Base-by-base conservation (phyloP, 2,329 filamentous ascomycete genomes). In the Sclerotinia nivalis region DNA sequence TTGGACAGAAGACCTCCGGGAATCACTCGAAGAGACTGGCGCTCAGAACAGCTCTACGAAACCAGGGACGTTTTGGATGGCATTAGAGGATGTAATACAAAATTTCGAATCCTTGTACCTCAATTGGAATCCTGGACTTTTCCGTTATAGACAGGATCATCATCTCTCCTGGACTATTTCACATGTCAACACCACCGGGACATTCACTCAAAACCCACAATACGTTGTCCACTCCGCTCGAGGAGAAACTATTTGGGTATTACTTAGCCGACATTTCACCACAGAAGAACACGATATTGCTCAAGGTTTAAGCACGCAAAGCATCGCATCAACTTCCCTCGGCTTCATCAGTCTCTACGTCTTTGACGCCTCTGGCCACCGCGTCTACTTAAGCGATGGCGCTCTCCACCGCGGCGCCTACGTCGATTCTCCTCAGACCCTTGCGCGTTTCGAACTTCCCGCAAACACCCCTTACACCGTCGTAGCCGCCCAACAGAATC, bases 41-140 rank as follows among this genome's bases (percentile, higher is more conserved):
- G 12, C 68, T 4, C 28, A 61, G 50, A 76, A 80, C 28, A 79
- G 81, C 40, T 20, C 13, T 49, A 65, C 47, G 6, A 40, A 60
- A 34, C 89, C 91, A 0, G 93, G 93, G n/a, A 93, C 91, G 0
- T 96, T 97, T 77, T 98, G 96, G 95, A 96, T 98, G 81, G 89
- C 90, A 34, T 88, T 96, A 40, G 92, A 97, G 74, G 92, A 93
- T 73, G 89, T 97, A 5, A 87, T 93, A 49, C 93, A 97, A 76
- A 90, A 97, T 77, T 99, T 97, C 73, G 93, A 98, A 78, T 97
- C 94, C 25, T 88, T 99, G 74, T 99, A 98, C 79, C 84, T 99
- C 68, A 99, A 98, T 80, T 99, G 96, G 96, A 97, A 97, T 74
- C 94, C 96, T 0, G 86, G 87, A 0, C 83, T 97, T 0, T 99